Evolutionary conservation across 2,329 filamentous ascomycete species (phyloP).

Genomic region (Colletotrichum aenigma): DNA sequence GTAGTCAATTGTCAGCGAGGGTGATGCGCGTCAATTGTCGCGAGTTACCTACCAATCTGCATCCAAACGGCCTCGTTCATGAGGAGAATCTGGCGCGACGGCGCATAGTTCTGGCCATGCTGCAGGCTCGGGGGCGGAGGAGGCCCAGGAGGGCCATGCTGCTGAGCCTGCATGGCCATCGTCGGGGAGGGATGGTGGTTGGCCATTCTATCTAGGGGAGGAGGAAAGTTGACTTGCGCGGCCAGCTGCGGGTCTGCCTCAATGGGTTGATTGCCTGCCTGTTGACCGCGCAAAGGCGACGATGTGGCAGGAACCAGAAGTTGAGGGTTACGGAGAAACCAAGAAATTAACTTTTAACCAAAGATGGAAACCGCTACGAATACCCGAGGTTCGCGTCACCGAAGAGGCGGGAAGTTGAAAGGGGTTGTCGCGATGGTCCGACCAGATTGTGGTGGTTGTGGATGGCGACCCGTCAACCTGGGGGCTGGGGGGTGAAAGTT

Average conservation of each 20-base stretch:
- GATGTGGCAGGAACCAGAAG: not conserved
- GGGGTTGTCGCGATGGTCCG: conserved; percentile 7
- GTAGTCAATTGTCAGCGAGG: conserved; percentile 29
- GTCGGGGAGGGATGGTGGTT: conserved; percentile 83
- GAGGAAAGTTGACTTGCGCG: not conserved
- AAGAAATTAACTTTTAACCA: not conserved
- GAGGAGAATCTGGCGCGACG: conserved; percentile 75
- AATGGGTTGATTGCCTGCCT: conserved; percentile 17
- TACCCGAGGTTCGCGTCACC: not conserved
- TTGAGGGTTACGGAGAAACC: not conserved
- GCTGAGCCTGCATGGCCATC: conserved; percentile 71
- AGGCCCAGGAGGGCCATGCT: conserved; percentile 69
- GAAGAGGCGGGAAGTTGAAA: not conserved
- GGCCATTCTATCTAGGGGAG: conserved; percentile 57
- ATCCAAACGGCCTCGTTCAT: conserved; percentile 92
- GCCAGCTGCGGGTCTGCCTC: conserved; percentile 21
- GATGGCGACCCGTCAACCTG: conserved; percentile 16
- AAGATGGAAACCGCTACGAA: not conserved
- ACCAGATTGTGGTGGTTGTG: conserved; percentile 21
- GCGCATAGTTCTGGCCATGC: conserved; percentile 60
- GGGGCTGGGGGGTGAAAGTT: conserved; percentile 3
- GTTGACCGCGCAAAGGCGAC: conserved; percentile 18
- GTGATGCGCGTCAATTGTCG: not conserved
- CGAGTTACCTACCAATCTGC: conserved; percentile 76
- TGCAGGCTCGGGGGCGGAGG: conserved; percentile 60